A percentile compares a stretch with the other conserved stretches of the same genome.
phyloP scores from a whole-genome alignment of 2,329 filamentous ascomycete species.

The Fusarium metavorans region DNA sequence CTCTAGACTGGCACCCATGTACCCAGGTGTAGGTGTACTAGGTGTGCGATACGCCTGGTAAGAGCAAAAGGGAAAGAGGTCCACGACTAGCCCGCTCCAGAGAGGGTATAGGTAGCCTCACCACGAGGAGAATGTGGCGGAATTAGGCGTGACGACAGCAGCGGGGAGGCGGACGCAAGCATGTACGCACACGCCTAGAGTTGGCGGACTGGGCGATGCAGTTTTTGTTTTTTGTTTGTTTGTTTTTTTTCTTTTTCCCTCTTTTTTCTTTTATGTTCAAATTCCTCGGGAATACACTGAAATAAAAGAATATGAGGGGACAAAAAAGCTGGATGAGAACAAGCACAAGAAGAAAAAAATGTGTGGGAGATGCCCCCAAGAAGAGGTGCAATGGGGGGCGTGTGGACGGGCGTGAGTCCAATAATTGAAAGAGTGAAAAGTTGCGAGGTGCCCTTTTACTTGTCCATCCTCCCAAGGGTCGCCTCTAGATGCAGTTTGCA shows the following conservation, averaged over 20 bases:
- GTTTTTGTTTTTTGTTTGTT: not conserved
- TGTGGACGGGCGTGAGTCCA: not conserved
- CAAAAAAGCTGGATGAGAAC: conserved; percentile 9
- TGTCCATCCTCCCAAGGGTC: conserved; percentile 9
- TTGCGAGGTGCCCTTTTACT: conserved; percentile 2
- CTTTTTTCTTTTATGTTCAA: not conserved
- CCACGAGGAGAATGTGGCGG: conserved; percentile 15
- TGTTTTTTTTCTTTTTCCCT: not conserved
- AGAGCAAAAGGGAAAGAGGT: not conserved
- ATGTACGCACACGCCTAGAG: conserved; percentile 23
- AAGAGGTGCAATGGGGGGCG: conserved; percentile 13
- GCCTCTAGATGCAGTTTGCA: conserved; percentile 32
- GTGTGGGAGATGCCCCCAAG: conserved; percentile 16
- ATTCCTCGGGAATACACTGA: not conserved
- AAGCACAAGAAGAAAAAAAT: not conserved
- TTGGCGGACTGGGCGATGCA: not conserved
- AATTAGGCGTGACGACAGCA: conserved; percentile 13
- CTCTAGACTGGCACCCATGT: conserved; percentile 17
- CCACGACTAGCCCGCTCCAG: not conserved
- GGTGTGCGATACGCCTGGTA: too few species aligned
- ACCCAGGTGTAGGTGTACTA: not conserved
- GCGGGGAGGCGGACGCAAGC: conserved; percentile 7
- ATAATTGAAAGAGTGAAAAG: not conserved
- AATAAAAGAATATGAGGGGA: conserved; percentile 16
- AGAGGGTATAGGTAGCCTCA: conserved; percentile 11